Conservation (phyloP, 306 rosid species). For the Trifolium subterraneum region DNA sequence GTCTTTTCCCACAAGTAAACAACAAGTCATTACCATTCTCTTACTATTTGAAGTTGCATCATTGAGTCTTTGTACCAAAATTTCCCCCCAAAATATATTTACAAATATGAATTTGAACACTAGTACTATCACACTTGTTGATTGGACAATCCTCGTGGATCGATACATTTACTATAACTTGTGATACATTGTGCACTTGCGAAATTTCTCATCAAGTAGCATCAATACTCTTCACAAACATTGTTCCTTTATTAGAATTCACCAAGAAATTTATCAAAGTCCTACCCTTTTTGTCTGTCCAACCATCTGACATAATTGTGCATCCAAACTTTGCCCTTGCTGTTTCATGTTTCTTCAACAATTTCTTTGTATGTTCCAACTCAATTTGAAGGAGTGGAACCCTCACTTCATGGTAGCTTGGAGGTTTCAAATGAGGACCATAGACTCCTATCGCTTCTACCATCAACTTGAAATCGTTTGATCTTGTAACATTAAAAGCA, state of each 20-base stretch:
- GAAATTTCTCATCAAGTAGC: no score
- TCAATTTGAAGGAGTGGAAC: background rate
- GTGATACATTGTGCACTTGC: no score
- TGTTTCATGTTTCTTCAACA: background rate
- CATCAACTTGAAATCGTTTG: background rate
- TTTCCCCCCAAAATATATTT: no score
- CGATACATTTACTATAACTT: no score
- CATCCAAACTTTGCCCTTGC: background rate
- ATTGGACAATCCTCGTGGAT: no score
- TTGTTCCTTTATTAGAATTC: background rate
- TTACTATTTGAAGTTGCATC: no score
- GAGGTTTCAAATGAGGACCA: background rate
- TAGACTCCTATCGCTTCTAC: background rate
- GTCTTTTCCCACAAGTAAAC: no score
- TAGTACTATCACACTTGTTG: no score
- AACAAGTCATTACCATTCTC: no score
- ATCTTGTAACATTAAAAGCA: background rate
- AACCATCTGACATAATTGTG: constrained; percentile 2
- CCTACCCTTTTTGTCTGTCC: background rate
- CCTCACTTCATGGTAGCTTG: background rate
- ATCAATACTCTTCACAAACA: background rate
- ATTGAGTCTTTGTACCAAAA: no score
- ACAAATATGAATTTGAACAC: no score
- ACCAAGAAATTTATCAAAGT: background rate
- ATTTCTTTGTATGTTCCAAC: background rate